Evolutionary conservation across 306 rosid genomes (phyloP).

Genomic region (Hylodesmum podocarpum): DNA sequence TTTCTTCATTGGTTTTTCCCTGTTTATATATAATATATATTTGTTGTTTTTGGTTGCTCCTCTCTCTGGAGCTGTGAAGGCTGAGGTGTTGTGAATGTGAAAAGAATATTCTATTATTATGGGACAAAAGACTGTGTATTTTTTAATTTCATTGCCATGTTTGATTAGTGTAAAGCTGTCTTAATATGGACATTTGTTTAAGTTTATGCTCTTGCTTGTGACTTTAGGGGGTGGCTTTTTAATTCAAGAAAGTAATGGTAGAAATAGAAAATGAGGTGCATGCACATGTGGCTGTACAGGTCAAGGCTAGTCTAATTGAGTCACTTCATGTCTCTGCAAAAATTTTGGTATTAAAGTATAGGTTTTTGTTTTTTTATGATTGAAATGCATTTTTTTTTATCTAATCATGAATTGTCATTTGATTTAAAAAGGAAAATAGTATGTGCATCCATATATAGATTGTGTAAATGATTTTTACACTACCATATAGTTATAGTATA

Average conservation of each 20-base stretch:
- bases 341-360: conserved; percentile 21
- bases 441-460: no score
- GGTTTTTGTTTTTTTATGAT: background rate
- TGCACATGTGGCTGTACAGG: conserved; percentile 31
- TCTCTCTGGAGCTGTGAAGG: conserved; percentile 44
- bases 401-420: background rate
- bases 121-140: conserved; percentile 39
- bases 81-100: conserved; percentile 38
- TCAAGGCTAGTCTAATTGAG: conserved; percentile 22
- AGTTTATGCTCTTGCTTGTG: conserved; percentile 21
- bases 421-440: no score
- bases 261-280: conserved; percentile 5
- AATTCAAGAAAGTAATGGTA: conserved; percentile 25
- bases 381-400: background rate
- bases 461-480: no score
- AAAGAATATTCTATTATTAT: conserved; percentile 44
- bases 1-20: conserved; percentile 31
- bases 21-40: conserved; percentile 42
- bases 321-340: conserved; percentile 28
- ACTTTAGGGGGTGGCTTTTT: conserved; percentile 33
- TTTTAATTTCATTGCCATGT: conserved; percentile 29
- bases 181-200: conserved; percentile 29
- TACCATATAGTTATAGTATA: no score
- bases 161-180: conserved; percentile 41
- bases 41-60: conserved; percentile 37